Conservation (phyloP, 2,329 filamentous ascomycete species). For the Xylariaceae sp. region DNA sequence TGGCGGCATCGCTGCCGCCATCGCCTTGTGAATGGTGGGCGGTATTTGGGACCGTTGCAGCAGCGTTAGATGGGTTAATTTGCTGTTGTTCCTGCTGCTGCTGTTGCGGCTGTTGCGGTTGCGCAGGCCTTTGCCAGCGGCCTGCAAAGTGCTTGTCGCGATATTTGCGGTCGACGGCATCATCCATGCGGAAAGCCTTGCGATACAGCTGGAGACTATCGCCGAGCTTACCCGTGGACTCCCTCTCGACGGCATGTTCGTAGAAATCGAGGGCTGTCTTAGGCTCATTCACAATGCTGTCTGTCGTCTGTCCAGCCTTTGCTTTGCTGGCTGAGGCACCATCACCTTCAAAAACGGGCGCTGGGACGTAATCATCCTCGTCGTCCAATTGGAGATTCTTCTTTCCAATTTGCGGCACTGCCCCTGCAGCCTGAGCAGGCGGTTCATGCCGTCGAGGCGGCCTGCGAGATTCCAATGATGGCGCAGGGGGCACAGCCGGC, state of each 20-base stretch:
- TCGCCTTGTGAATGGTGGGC: conserved; percentile 51
- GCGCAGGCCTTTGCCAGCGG: conserved; percentile 45
- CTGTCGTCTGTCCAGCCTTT: conserved; percentile 19
- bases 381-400: conserved; percentile 27
- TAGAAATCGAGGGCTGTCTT: conserved; percentile 80
- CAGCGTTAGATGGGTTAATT: conserved; percentile 39
- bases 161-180: conserved; percentile 78
- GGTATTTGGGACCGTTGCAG: conserved; percentile 48
- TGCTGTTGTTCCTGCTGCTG: conserved; percentile 4
- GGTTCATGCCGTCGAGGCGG: conserved; percentile 16
- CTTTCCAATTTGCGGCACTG: conserved; percentile 17
- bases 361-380: conserved; percentile 32
- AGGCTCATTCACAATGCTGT: conserved; percentile 17
- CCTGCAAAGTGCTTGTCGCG: conserved; percentile 86
- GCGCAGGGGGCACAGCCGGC: neutral
- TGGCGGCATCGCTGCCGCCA: conserved; percentile 13
- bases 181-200: conserved; percentile 87
- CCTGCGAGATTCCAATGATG: conserved; percentile 20
- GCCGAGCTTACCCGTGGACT: conserved; percentile 77
- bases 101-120: neutral
- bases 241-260: conserved; percentile 84
- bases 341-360: conserved; percentile 34
- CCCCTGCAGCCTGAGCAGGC: conserved; percentile 20
- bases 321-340: conserved; percentile 15
- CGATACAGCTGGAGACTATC: conserved; percentile 87